Percentiles rank a stretch among this genome's conserved stretches.
Conservation (phyloP, 2,329 filamentous ascomycete species). For the Cladosporium sp. region DNA sequence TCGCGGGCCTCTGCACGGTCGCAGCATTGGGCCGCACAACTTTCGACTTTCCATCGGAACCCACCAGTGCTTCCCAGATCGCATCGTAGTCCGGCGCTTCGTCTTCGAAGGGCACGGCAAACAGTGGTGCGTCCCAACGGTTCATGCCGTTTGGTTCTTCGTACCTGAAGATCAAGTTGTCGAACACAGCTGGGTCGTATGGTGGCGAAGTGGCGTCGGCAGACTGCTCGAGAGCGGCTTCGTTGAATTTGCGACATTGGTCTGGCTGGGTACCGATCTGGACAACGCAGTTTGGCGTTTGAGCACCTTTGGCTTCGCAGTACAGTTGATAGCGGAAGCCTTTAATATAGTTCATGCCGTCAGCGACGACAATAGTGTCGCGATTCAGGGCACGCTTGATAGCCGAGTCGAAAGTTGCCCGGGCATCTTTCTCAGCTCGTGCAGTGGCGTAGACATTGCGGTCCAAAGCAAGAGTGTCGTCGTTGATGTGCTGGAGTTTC, state of each 20-base stretch:
- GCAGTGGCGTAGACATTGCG: constrained; percentile 75
- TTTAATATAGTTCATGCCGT: constrained; percentile 86
- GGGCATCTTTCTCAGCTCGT: constrained; percentile 79
- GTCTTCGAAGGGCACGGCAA: constrained; percentile 77
- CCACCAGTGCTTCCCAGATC: constrained; percentile 73
- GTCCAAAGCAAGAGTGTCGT: constrained; percentile 69
- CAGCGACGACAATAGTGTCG: constrained; percentile 75
- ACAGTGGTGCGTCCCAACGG: constrained; percentile 81
- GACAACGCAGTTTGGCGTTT: constrained; percentile 75
- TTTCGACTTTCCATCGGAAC: constrained; percentile 63
- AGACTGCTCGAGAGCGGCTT: constrained; percentile 44
- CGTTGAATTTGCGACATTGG: constrained; percentile 63
- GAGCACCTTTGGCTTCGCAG: constrained; percentile 79
- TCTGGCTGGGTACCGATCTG: constrained; percentile 61
- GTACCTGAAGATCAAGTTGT: constrained; percentile 78
- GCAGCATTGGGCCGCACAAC: constrained; percentile 72
- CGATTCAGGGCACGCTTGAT: constrained; percentile 74
- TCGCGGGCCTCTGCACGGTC: constrained; percentile 68
- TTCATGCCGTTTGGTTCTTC: constrained; percentile 86
- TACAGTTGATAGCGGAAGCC: constrained; percentile 85
- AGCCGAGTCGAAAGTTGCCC: constrained; percentile 73
- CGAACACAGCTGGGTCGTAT: constrained; percentile 66
- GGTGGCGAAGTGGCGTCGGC: constrained; percentile 36
- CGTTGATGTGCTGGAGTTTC: constrained; percentile 72
- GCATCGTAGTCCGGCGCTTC: constrained; percentile 65